These are phyloP conservation scores for Stereocaulon alpinum DNA, from an alignment of 495 filamentous ascomycete species.

Conservation along the genomic window DNA sequence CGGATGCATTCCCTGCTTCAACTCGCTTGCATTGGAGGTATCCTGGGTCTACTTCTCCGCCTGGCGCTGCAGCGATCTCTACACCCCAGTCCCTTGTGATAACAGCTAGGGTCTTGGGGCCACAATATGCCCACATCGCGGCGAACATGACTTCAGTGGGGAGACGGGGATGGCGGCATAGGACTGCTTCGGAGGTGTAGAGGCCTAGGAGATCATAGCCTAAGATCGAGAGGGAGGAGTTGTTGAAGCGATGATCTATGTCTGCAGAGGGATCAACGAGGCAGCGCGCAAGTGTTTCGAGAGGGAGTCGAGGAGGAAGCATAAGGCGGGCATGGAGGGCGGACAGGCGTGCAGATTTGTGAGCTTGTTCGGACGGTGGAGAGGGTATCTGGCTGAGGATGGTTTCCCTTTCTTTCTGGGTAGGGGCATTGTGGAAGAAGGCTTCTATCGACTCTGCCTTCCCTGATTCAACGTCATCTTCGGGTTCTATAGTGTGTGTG, in stretches of 20 bases:
- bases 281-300: slow-evolving; percentile 75
- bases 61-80: slow-evolving; percentile 69
- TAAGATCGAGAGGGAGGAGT: slow-evolving; percentile 67
- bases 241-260: slow-evolving; percentile 63
- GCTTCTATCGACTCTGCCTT: slow-evolving; percentile 6
- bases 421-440: slow-evolving; percentile 1
- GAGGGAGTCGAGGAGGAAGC: slow-evolving; percentile 68
- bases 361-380: slow-evolving; percentile 56
- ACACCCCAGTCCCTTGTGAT: slow-evolving; percentile 83
- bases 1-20: slow-evolving; percentile 44
- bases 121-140: slow-evolving; percentile 73
- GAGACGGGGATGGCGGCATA: slow-evolving; percentile 80
- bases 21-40: slow-evolving; percentile 69
- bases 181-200: slow-evolving; percentile 76
- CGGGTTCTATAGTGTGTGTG: slow-evolving; percentile 10
- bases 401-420: not conserved
- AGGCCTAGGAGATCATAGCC: slow-evolving; percentile 75
- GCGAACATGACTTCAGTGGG: slow-evolving; percentile 73
- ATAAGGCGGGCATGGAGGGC: slow-evolving; percentile 86
- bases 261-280: slow-evolving; percentile 82
- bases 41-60: slow-evolving; percentile 85
- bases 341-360: slow-evolving; percentile 76
- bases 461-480: slow-evolving; percentile 18
- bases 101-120: slow-evolving; percentile 54
- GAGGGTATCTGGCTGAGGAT: slow-evolving; percentile 41